phyloP scores from a whole-genome alignment of 2,329 filamentous ascomycete species.

The Microcyclosporella mali region DNA sequence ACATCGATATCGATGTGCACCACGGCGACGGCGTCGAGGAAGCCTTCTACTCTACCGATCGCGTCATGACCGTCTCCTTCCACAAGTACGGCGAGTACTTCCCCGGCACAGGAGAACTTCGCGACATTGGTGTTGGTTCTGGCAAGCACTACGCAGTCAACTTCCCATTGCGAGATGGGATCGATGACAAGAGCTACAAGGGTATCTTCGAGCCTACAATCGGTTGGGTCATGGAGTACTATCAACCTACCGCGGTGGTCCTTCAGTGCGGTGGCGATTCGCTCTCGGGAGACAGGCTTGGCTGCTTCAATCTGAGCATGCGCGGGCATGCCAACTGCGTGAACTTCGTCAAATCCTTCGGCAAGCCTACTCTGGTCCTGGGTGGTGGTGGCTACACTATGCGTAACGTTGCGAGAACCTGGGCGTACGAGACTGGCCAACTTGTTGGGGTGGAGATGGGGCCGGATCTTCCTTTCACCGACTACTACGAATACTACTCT shows the following conservation, averaged over 20 bases:
- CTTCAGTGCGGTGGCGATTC: constrained; percentile 64
- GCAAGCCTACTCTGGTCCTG: constrained; percentile 58
- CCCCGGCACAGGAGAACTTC: constrained; percentile 62
- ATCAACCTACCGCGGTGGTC: constrained; percentile 60
- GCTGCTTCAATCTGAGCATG: constrained; percentile 67
- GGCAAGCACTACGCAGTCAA: constrained; percentile 65
- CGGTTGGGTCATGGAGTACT: constrained; percentile 63
- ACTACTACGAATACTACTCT: constrained; percentile 81
- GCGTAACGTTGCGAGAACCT: constrained; percentile 58
- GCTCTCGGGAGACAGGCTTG: constrained; percentile 60
- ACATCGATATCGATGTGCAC: constrained; percentile 63
- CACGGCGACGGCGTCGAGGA: constrained; percentile 65
- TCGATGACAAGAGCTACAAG: constrained; percentile 62
- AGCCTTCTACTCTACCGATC: constrained; percentile 65
- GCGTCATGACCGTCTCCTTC: constrained; percentile 66
- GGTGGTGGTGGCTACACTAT: constrained; percentile 66
- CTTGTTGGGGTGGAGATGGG: constrained; percentile 78
- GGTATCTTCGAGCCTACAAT: constrained; percentile 64
- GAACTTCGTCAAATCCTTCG: constrained; percentile 62
- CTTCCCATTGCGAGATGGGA: constrained; percentile 63
- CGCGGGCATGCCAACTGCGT: constrained; percentile 65
- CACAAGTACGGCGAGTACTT: constrained; percentile 71
- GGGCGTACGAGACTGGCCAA: constrained; percentile 65
- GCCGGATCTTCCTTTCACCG: constrained; percentile 83
- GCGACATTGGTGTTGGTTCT: constrained; percentile 61